Evolutionary conservation across 371 early-diverging fungal species (phyloP), one percentile per base, ranked within the genome.

Genomic region (Rhizopus sp.): DNA sequence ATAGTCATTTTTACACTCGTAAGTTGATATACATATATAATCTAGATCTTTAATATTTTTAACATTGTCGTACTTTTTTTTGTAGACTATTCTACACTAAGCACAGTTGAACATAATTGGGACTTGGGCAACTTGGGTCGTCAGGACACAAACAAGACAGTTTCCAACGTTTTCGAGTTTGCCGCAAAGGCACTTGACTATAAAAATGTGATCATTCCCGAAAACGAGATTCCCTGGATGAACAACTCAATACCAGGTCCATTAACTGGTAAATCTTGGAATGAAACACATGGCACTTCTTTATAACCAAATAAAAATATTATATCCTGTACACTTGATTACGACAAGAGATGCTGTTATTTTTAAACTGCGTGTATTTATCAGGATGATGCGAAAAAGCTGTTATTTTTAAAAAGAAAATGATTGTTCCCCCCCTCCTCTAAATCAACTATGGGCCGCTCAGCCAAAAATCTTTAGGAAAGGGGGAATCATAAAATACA

Each of bases 71-170:
- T 0, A 41, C 8, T 8, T 33, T 31, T 33, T 31, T 9, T 39
- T 38, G 5, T 59, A 59, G 59, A 68, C 38, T 85, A 80, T 72
- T 80, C 81, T 46, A 54, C 73, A 34, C 57, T 88, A n/a, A 71
- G 75, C 39, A 85, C 83, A 40, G 67, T 84, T 31, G 84, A 69
- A 62, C 32, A 70, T 15, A 80, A 80, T 70, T 88, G 83, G 83
- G 83, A 76, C 41, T 70, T 88, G 33, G 80, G 82, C 6, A 72
- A 67, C 64, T 60, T 85, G 59, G 84, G 84, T 8, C 71, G 75
- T 39, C 68, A 69, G 55, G 86, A 85, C 50, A 53, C 66, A 4
- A 64, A 72, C 47, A 58, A 49, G 39, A 55, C 64, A 47, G 38
- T 63, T 41, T 65, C 66, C 45, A 79, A 77, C 42, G 75, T 77